phyloP scores from a whole-genome alignment of 306 rosid species.

The Acacia acuminata region DNA sequence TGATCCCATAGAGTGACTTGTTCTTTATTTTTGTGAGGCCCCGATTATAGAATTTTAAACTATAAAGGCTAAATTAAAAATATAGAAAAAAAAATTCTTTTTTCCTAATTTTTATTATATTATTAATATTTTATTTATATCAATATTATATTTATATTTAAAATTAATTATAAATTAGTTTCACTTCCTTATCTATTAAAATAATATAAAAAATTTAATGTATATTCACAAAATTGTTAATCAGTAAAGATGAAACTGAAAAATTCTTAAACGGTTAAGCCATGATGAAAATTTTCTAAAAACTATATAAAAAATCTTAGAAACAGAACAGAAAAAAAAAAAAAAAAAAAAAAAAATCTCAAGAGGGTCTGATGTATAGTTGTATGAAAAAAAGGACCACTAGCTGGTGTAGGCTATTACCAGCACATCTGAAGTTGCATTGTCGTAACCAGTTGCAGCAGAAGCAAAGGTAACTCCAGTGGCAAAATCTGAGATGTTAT shows the following conservation, averaged over 20 bases:
- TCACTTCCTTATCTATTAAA: not conserved
- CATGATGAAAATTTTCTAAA: no score
- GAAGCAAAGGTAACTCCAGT: conserved; percentile 86
- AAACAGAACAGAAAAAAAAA: not conserved
- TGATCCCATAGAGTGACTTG: no score
- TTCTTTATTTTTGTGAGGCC: not conserved
- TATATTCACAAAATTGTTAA: not conserved
- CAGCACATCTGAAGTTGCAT: conserved; percentile 81
- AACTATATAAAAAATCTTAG: no score
- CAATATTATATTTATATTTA: not conserved
- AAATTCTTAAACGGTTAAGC: not conserved
- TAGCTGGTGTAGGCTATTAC: conserved; percentile 35
- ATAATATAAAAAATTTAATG: not conserved
- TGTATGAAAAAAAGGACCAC: not conserved
- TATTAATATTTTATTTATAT: not conserved
- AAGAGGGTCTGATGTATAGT: not conserved
- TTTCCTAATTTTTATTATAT: not conserved
- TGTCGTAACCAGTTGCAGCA: conserved; percentile 92
- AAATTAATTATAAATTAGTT: not conserved
- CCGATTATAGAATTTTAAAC: not conserved
- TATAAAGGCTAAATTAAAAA: not conserved
- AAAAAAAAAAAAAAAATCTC: not conserved
- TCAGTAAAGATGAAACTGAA: not conserved
- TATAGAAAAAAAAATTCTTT: no score
- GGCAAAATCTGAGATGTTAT: conserved; percentile 75